A percentile compares a stretch with the other conserved stretches of the same genome.
phyloP scores from a whole-genome alignment of 164 flowering plant species.

The Nymphaea thermarum region DNA sequence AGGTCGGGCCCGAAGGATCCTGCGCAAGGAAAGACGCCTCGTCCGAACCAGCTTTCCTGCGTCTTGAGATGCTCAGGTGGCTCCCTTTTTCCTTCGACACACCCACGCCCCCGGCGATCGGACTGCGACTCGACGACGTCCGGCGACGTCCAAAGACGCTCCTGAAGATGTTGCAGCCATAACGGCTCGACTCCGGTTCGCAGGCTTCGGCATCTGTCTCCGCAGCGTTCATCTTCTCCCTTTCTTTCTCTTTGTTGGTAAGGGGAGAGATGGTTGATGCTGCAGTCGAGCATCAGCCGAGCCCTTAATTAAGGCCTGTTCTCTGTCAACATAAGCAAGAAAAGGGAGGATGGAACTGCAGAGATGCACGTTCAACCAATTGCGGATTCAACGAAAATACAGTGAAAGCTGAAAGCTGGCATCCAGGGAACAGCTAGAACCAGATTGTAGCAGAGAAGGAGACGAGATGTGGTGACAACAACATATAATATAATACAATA shows the following conservation, averaged over 20 bases:
- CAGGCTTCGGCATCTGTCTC: not conserved
- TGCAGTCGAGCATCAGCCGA: not conserved
- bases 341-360: too few species aligned
- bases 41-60: constrained; percentile 2
- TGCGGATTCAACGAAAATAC: too few species aligned
- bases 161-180: not conserved
- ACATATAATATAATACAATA: not conserved
- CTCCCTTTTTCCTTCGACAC: not conserved
- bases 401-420: too few species aligned
- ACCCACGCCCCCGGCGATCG: not conserved
- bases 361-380: too few species aligned
- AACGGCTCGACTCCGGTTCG: not conserved
- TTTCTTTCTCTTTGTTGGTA: not conserved
- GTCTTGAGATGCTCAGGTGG: not conserved
- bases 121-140: not conserved
- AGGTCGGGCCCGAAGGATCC: not conserved
- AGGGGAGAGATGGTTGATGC: not conserved
- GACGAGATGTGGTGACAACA: not conserved
- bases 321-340: not conserved
- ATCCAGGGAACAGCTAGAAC: not conserved
- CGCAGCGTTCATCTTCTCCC: not conserved
- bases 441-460: not conserved
- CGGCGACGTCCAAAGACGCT: not conserved
- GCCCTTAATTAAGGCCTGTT: not conserved
- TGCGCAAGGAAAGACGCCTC: not conserved